A percentile compares a stretch with the other conserved stretches of the same genome.
These are phyloP conservation scores for Lactifluus pinguis DNA, from an alignment of 768 basidiomycete genomes.

Conservation along the genomic window DNA sequence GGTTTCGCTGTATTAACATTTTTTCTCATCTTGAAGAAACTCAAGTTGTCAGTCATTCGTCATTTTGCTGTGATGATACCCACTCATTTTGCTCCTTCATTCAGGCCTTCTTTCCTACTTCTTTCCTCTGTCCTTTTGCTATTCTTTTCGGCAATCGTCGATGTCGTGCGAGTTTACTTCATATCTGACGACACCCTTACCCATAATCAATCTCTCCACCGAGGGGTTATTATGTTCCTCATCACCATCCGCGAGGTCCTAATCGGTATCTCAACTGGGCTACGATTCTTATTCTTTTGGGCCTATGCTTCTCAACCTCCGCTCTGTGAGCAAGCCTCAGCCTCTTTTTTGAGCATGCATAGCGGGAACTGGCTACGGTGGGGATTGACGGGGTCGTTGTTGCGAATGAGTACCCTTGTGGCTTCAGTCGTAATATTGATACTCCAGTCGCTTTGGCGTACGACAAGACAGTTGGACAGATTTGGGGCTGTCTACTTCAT, in stretches of 20 bases:
- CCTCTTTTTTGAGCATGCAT: slow-evolving; percentile 23
- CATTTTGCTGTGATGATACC: not conserved
- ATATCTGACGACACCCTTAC: slow-evolving; percentile 7
- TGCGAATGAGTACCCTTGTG: slow-evolving; percentile 44
- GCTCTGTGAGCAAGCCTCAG: slow-evolving; percentile 29
- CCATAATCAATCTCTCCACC: slow-evolving; percentile 3
- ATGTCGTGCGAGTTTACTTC: slow-evolving; percentile 47
- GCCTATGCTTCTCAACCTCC: slow-evolving; percentile 51
- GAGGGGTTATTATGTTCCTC: slow-evolving; percentile 30
- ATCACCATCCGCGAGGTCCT: slow-evolving; percentile 49
- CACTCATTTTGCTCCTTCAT: not conserved
- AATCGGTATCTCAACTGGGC: slow-evolving; percentile 46
- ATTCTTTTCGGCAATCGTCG: slow-evolving; percentile 55
- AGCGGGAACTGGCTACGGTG: slow-evolving; percentile 59
- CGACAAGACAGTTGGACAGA: slow-evolving; percentile 29
- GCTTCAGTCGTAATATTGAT: slow-evolving; percentile 38
- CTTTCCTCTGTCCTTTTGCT: slow-evolving; percentile 49
- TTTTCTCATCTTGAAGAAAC: slow-evolving; percentile 21
- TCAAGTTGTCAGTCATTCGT: slow-evolving; percentile 13
- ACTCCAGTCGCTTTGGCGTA: slow-evolving; percentile 59
- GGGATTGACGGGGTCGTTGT: slow-evolving; percentile 44
- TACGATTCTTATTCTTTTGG: slow-evolving; percentile 65
- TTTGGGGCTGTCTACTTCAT: slow-evolving; percentile 46
- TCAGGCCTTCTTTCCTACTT: slow-evolving; percentile 38
- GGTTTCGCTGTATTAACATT: slow-evolving; percentile 24